phyloP scores from a whole-genome alignment of 805 yeast genomes.

The Limtongozyma cylindracea region DNA sequence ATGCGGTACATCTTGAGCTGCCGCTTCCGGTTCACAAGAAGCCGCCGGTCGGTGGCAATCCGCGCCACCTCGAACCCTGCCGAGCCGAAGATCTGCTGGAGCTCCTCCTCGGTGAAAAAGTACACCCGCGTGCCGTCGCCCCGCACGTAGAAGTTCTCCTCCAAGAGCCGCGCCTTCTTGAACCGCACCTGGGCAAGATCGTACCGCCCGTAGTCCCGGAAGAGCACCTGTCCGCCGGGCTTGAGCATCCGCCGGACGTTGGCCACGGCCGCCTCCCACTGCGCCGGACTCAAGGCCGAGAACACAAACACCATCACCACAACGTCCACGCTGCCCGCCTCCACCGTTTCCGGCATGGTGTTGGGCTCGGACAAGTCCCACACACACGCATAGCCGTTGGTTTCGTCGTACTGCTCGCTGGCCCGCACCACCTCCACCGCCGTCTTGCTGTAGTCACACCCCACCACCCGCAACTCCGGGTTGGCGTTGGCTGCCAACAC shows the following conservation, averaged over 20 bases:
- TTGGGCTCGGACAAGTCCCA: slow-evolving; percentile 87
- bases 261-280: slow-evolving; percentile 63
- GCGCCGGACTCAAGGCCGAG: slow-evolving; percentile 75
- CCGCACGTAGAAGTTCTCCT: slow-evolving; percentile 84
- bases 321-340: slow-evolving; percentile 62
- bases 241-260: slow-evolving; percentile 53
- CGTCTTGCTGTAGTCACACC: slow-evolving; percentile 73
- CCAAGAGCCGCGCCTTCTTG: slow-evolving; percentile 66
- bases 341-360: slow-evolving; percentile 61
- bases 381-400: slow-evolving; percentile 44
- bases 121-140: slow-evolving; percentile 98
- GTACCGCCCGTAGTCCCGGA: slow-evolving; percentile 88
- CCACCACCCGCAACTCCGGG: slow-evolving; percentile 44
- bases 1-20: slow-evolving; percentile 88
- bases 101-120: slow-evolving; percentile 87
- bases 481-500: slow-evolving; percentile 65
- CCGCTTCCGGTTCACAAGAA: slow-evolving; percentile 79
- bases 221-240: slow-evolving; percentile 79
- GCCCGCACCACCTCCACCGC: slow-evolving; percentile 71
- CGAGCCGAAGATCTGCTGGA: slow-evolving; percentile 41
- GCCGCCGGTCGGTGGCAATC: slow-evolving; percentile 76
- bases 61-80: slow-evolving; percentile 49
- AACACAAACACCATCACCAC: slow-evolving; percentile 91
- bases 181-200: slow-evolving; percentile 90
- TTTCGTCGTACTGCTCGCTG: slow-evolving; percentile 30